A percentile compares a stretch with the other conserved stretches of the same genome.
Conservation (phyloP, 2,329 filamentous ascomycete genomes). For the Alternaria angustiovoidea region DNA sequence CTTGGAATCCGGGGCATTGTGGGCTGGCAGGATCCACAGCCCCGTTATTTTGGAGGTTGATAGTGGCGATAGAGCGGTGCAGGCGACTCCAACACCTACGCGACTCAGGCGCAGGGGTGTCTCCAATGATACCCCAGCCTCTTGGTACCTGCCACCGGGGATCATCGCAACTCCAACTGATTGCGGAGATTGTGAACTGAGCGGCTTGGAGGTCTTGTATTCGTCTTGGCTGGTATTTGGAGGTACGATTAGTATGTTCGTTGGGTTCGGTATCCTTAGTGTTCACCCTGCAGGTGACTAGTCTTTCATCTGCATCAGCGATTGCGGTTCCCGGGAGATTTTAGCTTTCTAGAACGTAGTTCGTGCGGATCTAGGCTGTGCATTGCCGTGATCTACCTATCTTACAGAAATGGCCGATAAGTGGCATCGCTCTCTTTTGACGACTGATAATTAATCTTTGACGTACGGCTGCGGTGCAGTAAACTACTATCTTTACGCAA, state of each 20-base stretch:
- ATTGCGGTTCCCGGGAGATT: background rate
- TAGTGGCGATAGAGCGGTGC: conserved; percentile 9
- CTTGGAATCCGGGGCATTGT: conserved; percentile 37
- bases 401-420: background rate
- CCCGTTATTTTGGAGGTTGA: conserved; percentile 34
- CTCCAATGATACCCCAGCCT: conserved; percentile 7
- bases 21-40: conserved; percentile 14
- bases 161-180: background rate
- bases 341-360: background rate
- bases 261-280: background rate
- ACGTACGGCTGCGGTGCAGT: background rate
- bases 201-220: background rate
- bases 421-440: background rate
- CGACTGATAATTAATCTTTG: background rate
- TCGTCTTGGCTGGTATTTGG: background rate
- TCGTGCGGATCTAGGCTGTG: background rate
- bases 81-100: conserved; percentile 8
- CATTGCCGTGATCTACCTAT: conserved; percentile 1
- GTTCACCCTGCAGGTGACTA: background rate
- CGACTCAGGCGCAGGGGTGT: conserved; percentile 8
- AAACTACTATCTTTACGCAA: background rate
- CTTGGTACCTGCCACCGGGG: background rate
- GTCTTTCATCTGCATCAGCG: background rate
- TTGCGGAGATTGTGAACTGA: background rate
- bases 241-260: background rate